Evolutionary conservation across 2,329 filamentous ascomycete species (phyloP).

Genomic region (Cladosporium austrohemisphaericum): DNA sequence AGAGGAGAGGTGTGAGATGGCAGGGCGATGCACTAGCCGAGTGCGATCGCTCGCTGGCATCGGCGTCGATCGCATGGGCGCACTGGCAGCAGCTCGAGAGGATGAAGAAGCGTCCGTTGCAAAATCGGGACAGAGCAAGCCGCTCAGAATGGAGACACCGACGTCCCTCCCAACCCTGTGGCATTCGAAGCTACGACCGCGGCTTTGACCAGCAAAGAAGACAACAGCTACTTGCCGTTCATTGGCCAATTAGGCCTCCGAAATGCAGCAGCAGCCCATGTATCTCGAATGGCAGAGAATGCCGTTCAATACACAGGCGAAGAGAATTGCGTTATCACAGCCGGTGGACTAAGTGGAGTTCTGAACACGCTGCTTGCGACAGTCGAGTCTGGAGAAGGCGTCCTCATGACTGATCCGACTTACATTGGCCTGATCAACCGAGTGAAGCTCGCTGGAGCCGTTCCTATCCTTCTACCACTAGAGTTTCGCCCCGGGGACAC

Average conservation of each 20-base stretch:
- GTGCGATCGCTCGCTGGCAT: neutral
- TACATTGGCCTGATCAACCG: slow-evolving; percentile 17
- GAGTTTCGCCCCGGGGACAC: slow-evolving; percentile 10
- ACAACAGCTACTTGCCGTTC: slow-evolving; percentile 10
- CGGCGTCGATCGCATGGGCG: neutral
- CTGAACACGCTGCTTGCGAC: slow-evolving; percentile 12
- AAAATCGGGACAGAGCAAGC: neutral
- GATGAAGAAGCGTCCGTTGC: neutral
- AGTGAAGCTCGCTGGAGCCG: slow-evolving; percentile 16
- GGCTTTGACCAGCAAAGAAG: slow-evolving; percentile 6
- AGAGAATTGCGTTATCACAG: slow-evolving; percentile 14
- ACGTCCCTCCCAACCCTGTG: neutral
- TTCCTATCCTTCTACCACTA: slow-evolving; percentile 14
- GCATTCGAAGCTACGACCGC: neutral
- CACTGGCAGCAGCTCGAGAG: slow-evolving; percentile 20
- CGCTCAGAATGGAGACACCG: slow-evolving; percentile 5
- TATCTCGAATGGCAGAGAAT: slow-evolving; percentile 12
- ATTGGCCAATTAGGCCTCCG: slow-evolving; percentile 14
- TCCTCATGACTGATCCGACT: slow-evolving; percentile 16
- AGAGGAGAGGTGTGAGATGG: neutral
- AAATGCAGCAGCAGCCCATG: slow-evolving; percentile 12
- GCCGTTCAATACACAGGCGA: slow-evolving; percentile 1
- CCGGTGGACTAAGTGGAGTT: slow-evolving; percentile 6
- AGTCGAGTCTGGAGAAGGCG: slow-evolving; percentile 17
- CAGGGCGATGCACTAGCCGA: neutral